Percentiles rank a stretch among this genome's conserved stretches.
phyloP scores from a whole-genome alignment of 345 rosid species.

The Brassica carinata region DNA sequence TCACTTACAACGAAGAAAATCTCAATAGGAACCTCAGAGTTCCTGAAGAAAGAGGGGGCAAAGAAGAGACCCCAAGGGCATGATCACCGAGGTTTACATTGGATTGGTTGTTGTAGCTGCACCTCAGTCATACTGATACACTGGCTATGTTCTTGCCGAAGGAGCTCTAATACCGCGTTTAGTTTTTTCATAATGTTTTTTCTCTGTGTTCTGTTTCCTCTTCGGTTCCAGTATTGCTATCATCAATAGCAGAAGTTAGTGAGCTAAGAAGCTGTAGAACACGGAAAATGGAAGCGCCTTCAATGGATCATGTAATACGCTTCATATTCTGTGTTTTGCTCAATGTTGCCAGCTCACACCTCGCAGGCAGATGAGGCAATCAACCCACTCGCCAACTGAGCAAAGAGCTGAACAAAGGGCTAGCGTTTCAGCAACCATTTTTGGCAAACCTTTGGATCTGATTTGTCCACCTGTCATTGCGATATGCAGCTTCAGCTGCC shows the following conservation, averaged over 20 bases:
- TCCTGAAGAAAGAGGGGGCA: too few relatives aligned
- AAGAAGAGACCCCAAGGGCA: too few relatives aligned
- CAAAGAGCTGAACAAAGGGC: too few relatives aligned
- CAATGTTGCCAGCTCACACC: constrained; percentile 64
- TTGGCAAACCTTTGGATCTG: constrained; percentile 16
- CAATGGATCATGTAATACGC: constrained; percentile 86
- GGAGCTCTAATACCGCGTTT: constrained; percentile 60
- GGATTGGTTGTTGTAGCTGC: constrained; percentile 40
- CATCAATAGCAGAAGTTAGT: too few relatives aligned
- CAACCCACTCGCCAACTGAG: constrained; percentile 63
- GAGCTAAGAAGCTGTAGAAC: constrained; percentile 41
- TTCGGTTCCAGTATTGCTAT: constrained; percentile 43
- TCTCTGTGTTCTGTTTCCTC: constrained; percentile 39
- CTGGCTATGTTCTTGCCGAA: constrained; percentile 70
- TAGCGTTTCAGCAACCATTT: too few relatives aligned
- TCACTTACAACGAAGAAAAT: too few relatives aligned
- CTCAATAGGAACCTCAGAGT: too few relatives aligned
- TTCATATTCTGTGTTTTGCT: constrained; percentile 79
- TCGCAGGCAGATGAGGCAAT: constrained; percentile 62
- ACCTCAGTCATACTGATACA: constrained; percentile 82
- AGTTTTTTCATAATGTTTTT: constrained; percentile 65
- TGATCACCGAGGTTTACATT: too few relatives aligned
- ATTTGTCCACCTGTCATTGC: constrained; percentile 88
- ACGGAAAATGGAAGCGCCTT: constrained; percentile 83
- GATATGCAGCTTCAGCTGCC: constrained; percentile 82